Conservation (phyloP, 1,284 basidiomycete genomes). For the Cryptococcus sp. region DNA sequence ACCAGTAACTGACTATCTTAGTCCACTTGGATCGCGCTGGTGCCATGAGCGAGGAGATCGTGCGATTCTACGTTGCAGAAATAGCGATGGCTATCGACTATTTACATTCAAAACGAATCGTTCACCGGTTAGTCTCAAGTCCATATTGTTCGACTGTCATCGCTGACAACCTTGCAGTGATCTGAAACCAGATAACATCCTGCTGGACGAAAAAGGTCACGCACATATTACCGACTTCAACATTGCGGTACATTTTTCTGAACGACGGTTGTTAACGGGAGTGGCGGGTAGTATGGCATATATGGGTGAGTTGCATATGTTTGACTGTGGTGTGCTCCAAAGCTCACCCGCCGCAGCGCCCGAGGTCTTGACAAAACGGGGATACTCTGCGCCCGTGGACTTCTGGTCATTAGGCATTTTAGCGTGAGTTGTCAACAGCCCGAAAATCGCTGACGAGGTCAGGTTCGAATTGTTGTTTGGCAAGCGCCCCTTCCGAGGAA, state of each 20-base stretch:
- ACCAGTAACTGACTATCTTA: conserved; percentile 43
- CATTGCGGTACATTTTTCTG: conserved; percentile 94
- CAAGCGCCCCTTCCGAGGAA: conserved; percentile 85
- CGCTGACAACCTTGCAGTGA: conserved; percentile 60
- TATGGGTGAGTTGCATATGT: conserved; percentile 62
- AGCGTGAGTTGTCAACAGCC: conserved; percentile 51
- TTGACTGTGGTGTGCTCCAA: background rate
- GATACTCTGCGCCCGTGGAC: conserved; percentile 86
- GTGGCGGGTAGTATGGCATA: conserved; percentile 98
- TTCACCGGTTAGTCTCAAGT: conserved; percentile 73
- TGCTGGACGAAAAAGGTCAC: conserved; percentile 87
- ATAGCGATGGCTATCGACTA: conserved; percentile 82
- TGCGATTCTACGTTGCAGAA: conserved; percentile 89
- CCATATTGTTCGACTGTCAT: background rate
- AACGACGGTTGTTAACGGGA: conserved; percentile 74
- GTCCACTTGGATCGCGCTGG: conserved; percentile 86
- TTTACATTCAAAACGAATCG: conserved; percentile 85
- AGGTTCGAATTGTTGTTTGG: conserved; percentile 86
- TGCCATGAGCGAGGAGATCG: conserved; percentile 73
- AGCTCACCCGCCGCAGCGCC: conserved; percentile 61
- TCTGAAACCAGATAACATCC: conserved; percentile 94
- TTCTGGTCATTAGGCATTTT: conserved; percentile 97
- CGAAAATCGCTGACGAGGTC: conserved; percentile 3
- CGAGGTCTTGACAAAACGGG: conserved; percentile 71
- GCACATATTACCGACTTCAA: conserved; percentile 98